phyloP scores from a whole-genome alignment of 2,329 filamentous ascomycete species.

The Neoarthrinium moseri region DNA sequence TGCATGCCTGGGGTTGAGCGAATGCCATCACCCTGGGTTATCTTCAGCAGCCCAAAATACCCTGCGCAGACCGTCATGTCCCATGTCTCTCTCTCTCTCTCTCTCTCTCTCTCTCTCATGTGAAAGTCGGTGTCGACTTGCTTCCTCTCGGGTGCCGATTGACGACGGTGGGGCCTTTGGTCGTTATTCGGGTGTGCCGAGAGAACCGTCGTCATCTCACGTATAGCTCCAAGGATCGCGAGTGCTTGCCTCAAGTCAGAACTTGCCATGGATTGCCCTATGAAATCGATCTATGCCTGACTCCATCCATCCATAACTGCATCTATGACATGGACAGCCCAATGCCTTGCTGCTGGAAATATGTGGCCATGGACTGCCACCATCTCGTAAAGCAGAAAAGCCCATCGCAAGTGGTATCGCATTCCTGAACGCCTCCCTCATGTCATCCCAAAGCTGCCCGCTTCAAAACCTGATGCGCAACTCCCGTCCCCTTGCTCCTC shows the following conservation, averaged over 20 bases:
- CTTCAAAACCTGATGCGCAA: too few species aligned
- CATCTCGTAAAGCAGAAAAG: constrained; percentile 9
- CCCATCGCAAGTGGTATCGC: constrained; percentile 13
- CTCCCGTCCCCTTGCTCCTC: too few species aligned
- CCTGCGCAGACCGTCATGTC: too few species aligned
- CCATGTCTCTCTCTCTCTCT: too few species aligned
- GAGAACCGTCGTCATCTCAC: too few species aligned
- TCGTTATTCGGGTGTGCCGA: too few species aligned
- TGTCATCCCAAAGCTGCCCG: too few species aligned
- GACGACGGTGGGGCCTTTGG: too few species aligned
- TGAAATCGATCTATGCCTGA: constrained; percentile 10
- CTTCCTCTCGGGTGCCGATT: too few species aligned
- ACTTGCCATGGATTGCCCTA: not conserved
- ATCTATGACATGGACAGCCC: constrained; percentile 8
- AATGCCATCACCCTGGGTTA: not conserved
- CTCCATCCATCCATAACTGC: constrained; percentile 8
- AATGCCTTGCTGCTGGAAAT: constrained; percentile 11
- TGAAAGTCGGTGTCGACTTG: too few species aligned
- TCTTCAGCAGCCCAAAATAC: not conserved
- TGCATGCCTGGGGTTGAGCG: not conserved
- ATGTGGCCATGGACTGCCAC: constrained; percentile 1
- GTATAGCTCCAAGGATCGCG: not conserved
- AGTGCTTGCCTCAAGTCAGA: constrained; percentile 2
- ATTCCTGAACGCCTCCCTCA: constrained; percentile 11
- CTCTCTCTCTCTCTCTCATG: too few species aligned